Evolutionary conservation across 129 eudicot species (phyloP).

Genomic region (Artemisia tridentata): DNA sequence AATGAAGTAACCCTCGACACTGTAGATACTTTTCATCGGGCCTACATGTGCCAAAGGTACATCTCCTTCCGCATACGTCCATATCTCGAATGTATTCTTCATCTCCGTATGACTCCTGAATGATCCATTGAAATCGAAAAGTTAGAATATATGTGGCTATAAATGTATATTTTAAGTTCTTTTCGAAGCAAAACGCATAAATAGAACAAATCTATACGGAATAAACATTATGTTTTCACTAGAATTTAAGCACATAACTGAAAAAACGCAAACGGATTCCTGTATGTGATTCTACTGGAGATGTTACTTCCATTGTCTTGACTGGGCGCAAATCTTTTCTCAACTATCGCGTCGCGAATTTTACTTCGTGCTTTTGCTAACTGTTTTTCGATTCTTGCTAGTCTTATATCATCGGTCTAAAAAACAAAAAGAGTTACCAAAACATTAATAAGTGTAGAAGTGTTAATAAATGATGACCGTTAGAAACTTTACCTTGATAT

Average conservation of each 20-base stretch:
- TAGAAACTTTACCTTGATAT: slow-evolving; percentile 14
- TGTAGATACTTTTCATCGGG: slow-evolving; percentile 58
- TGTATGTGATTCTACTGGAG: slow-evolving; percentile 22
- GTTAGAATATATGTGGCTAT: background rate
- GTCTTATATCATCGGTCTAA: slow-evolving; percentile 12
- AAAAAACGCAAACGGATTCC: slow-evolving; percentile 29
- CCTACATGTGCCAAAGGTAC: slow-evolving; percentile 67
- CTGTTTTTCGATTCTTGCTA: slow-evolving; percentile 24
- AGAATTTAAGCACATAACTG: slow-evolving; percentile 21
- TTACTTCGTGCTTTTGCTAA: slow-evolving; percentile 25
- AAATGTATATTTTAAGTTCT: background rate
- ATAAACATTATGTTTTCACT: too few relatives aligned
- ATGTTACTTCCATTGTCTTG: slow-evolving; percentile 9
- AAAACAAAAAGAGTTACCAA: background rate
- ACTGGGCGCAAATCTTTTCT: slow-evolving; percentile 15
- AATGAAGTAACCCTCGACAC: slow-evolving; percentile 68
- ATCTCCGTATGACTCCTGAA: slow-evolving; percentile 79
- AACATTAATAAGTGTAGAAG: background rate
- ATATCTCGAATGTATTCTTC: slow-evolving; percentile 60
- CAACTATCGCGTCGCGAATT: slow-evolving; percentile 25
- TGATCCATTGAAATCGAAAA: background rate
- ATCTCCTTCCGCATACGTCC: slow-evolving; percentile 74
- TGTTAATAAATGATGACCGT: background rate
- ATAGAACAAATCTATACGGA: too few relatives aligned
- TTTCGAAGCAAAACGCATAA: too few relatives aligned